Base-by-base conservation (phyloP, 441 rosid species). In the Adansonia grandidieri region DNA sequence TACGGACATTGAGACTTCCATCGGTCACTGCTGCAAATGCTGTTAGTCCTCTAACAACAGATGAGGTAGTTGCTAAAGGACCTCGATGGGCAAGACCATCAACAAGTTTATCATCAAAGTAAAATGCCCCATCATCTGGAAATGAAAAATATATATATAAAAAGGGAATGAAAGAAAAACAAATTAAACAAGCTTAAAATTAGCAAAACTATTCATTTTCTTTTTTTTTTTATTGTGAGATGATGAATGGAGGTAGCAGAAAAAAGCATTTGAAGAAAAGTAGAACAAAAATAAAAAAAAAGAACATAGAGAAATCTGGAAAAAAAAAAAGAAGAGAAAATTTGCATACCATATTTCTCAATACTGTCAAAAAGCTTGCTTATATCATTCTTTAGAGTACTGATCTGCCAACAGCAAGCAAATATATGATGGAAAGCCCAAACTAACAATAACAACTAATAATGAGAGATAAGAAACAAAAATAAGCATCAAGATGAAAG, bases 301-400 rank as follows among this genome's bases (percentile, higher is more conserved):
- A 56, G 13, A 71, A 44, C 5, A 51, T 13, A 48, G 28, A 50
- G 40, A 37, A 37, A 37, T 37, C 40, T 37, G 40, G 40, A 9
- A 60, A 9, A 32, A 63, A 32, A 6, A 63, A 63, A 37, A 13
- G 44, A 24, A 4, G 58, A 19, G 48, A 40, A 80, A 68, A 54
- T 45, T 13, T 53, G 71, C 89, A 17, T 88, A 96, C 99, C 97
- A 84, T 93, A 96, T 80, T 88, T 92, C 82, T 92, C 87, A 60
- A 92, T 87, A 76, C 88, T 85, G 86, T 93, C 97, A 83, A 91
- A 91, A 80, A 96, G 94, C 88, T 96, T 94, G 88, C 83, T 54
- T 83, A 93, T 87, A 78, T 89, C 94, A 63, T 74, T 92, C 84
- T 88, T 91, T 77, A 93, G 81, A 2, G 89, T 78, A 66, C 80